Base-by-base conservation (phyloP, 148 eudicot species). In the Beta vulgaris region DNA sequence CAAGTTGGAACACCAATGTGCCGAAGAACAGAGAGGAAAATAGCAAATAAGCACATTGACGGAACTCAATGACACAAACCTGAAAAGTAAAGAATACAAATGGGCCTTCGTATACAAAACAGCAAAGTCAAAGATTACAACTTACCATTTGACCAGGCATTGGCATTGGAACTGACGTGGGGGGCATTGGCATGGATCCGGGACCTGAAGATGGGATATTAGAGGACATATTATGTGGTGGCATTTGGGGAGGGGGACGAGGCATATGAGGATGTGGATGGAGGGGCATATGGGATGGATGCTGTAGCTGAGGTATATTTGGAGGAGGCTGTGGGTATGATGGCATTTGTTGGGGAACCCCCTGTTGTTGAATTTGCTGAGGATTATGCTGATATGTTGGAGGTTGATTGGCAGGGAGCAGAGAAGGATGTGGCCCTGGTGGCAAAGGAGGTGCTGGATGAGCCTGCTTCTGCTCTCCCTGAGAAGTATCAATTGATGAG, bases 371-470 rank as follows among this genome's bases (percentile, higher is more conserved):
- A 18, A 81, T 81, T 76, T 87, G 93, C 84, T 89, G 97, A 79
- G 90, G 78, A 78, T 85, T 88, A 77, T 94, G 97, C 79, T 88
- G 99, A 87, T 89, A 92, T 51, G 72, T 68, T 78, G 85, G 98
- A 82, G 89, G 93, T 78, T 87, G 98, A 84, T 82, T 86, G 35
- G 72, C 68, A 54, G 76, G 81, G 42, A 89, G 83, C 65, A 88
- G 84, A 79, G 98, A 91, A 54, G 99, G 99, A 79, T 92, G 99
- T 46, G 99, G 99, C 57, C 97, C 99, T 72, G 96, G 99, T 69
- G 99, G 99, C 28, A 95, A 87, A 2, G 98, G 99, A 59, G 98
- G 98, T 32, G 97, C 87, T 29, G 79, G 78, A 62, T 81, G 82
- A 59, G 79, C 78, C n/a, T 83, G 91, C 80, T 79, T 86, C 79